These are phyloP conservation scores for Colletotrichum sublineola DNA, from an alignment of 2,329 filamentous ascomycete genomes.

Conservation along the genomic window DNA sequence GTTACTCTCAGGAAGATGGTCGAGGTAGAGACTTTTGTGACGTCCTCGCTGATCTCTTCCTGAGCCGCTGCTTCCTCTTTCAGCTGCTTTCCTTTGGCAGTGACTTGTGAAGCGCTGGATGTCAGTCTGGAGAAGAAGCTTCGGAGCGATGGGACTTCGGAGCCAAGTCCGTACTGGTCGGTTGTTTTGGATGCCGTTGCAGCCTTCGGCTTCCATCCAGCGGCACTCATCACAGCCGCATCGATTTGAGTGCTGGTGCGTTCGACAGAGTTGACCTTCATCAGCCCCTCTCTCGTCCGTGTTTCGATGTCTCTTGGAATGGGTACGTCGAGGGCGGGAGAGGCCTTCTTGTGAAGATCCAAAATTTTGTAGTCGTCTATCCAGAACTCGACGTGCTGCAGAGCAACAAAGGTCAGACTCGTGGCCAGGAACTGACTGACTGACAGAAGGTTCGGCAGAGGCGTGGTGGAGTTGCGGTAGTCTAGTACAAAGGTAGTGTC, in stretches of 20 bases:
- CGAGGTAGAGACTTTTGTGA: constrained; percentile 77
- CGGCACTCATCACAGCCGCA: constrained; percentile 87
- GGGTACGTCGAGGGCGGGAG: constrained; percentile 78
- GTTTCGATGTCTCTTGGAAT: constrained; percentile 86
- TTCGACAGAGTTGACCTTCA: constrained; percentile 86
- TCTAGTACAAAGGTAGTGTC: constrained; percentile 96
- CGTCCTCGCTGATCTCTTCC: constrained; percentile 75
- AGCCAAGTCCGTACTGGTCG: constrained; percentile 64
- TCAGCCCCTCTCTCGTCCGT: constrained; percentile 86
- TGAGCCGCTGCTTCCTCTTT: constrained; percentile 74
- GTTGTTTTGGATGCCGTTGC: constrained; percentile 56
- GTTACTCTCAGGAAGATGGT: constrained; percentile 92
- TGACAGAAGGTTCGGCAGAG: constrained; percentile 86
- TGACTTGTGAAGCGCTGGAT: constrained; percentile 64
- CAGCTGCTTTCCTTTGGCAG: constrained; percentile 67
- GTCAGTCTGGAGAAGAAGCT: constrained; percentile 87
- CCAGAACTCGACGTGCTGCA: constrained; percentile 89
- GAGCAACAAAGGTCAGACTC: constrained; percentile 93
- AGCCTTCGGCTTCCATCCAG: constrained; percentile 82
- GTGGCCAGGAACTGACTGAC: constrained; percentile 94
- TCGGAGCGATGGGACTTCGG: constrained; percentile 74
- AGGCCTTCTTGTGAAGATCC: constrained; percentile 85
- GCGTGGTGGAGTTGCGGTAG: constrained; percentile 89
- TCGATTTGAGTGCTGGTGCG: constrained; percentile 93
- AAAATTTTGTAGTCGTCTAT: constrained; percentile 89